Evolutionary conservation across 192 early-diverging fungal genomes (phyloP).

Genomic region (Umbelopsis vinacea): DNA sequence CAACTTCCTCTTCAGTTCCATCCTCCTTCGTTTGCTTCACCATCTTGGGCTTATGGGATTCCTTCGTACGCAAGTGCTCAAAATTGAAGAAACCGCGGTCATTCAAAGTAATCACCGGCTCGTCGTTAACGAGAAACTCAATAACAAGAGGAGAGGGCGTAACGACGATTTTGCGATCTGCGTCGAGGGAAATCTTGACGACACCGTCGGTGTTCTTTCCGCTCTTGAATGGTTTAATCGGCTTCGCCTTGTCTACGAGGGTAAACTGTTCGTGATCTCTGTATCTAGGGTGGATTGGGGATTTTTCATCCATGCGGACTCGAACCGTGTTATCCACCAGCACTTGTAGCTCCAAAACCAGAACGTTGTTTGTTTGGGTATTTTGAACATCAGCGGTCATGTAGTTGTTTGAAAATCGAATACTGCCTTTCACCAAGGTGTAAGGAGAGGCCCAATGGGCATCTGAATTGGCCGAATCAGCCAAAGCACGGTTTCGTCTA

Average conservation of each 20-base stretch:
- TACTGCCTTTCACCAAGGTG: constrained; percentile 59
- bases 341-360: constrained; percentile 57
- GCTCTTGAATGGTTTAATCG: constrained; percentile 22
- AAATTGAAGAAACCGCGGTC: constrained; percentile 82
- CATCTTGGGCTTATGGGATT: constrained; percentile 43
- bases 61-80: constrained; percentile 75
- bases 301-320: constrained; percentile 66
- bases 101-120: constrained; percentile 76
- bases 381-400: constrained; percentile 65
- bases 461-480: constrained; percentile 43
- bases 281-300: constrained; percentile 72
- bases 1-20: constrained; percentile 44
- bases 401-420: constrained; percentile 57
- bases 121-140: constrained; percentile 59
- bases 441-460: constrained; percentile 59
- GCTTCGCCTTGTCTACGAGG: constrained; percentile 33
- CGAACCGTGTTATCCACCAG: constrained; percentile 63
- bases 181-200: constrained; percentile 50
- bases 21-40: constrained; percentile 45
- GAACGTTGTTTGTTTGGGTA: constrained; percentile 36
- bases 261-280: constrained; percentile 62
- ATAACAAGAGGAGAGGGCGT: constrained; percentile 62
- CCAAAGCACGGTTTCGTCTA: constrained; percentile 83
- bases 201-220: constrained; percentile 28
- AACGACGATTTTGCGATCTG: constrained; percentile 49